These are phyloP conservation scores for Balansia obtecta DNA, from an alignment of 2,329 filamentous ascomycete species.

Conservation along the genomic window DNA sequence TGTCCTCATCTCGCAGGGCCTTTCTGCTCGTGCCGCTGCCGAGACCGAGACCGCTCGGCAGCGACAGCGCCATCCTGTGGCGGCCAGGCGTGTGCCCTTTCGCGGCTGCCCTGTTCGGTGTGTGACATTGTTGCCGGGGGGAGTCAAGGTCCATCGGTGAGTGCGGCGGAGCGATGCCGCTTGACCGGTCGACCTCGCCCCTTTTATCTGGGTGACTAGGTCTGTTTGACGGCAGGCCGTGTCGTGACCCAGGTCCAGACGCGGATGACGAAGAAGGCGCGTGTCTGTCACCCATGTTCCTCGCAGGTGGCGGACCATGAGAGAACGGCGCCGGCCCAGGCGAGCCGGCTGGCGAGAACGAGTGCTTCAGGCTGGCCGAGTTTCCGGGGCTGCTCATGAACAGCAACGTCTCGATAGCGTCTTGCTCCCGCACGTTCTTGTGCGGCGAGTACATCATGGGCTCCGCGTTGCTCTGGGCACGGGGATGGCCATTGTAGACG, in stretches of 20 bases:
- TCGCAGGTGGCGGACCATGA: conserved; percentile 4
- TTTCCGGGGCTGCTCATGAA: conserved; percentile 75
- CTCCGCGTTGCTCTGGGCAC: conserved; percentile 25
- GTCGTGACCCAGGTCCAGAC: conserved; percentile 40
- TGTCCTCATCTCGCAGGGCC: conserved; percentile 40
- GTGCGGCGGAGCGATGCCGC: conserved; percentile 21
- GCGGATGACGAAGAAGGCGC: conserved; percentile 36
- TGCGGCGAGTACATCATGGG: conserved; percentile 4
- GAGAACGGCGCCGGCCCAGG: conserved; percentile 18
- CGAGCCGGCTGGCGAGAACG: conserved; percentile 33
- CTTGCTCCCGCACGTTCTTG: conserved; percentile 47
- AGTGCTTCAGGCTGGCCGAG: conserved; percentile 48
- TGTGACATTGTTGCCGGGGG: conserved; percentile 15
- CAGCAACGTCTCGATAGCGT: conserved; percentile 67
- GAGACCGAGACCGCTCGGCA: conserved; percentile 35
- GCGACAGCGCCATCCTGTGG: conserved; percentile 29
- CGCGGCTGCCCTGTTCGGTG: conserved; percentile 24
- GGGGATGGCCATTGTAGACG: conserved; percentile 16
- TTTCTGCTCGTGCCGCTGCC: conserved; percentile 24
- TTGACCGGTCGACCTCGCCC: conserved; percentile 35
- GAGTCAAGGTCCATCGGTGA: conserved; percentile 37
- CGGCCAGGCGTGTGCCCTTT: conserved; percentile 31
- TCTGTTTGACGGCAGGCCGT: conserved; percentile 37
- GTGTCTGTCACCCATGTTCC: conserved; percentile 15
- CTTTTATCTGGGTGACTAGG: conserved; percentile 30